Conservation (phyloP, 805 yeast species). For the Starmerella ratchasimensis region DNA sequence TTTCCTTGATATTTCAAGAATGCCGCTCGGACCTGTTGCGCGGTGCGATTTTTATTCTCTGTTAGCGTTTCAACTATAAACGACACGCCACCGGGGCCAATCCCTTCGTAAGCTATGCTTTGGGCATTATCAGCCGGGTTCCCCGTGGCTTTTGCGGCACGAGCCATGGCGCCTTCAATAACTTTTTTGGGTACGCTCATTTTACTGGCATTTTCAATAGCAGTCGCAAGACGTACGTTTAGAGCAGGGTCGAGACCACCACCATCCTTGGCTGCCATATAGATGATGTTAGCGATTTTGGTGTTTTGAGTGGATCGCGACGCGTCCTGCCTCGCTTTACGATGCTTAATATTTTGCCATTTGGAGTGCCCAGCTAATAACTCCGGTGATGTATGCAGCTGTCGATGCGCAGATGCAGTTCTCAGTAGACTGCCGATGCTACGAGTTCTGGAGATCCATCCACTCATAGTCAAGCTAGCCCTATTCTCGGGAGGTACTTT, state of each 20-base stretch:
- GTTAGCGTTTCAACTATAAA: slow-evolving; percentile 75
- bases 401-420: neutral
- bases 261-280: slow-evolving; percentile 52
- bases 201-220: slow-evolving; percentile 65
- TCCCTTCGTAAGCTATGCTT: slow-evolving; percentile 64
- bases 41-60: slow-evolving; percentile 74
- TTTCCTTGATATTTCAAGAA: slow-evolving; percentile 49
- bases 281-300: slow-evolving; percentile 57
- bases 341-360: slow-evolving; percentile 92
- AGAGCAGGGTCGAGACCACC: slow-evolving; percentile 54
- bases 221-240: slow-evolving; percentile 51
- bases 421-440: no score
- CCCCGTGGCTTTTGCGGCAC: slow-evolving; percentile 36
- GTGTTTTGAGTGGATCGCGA: slow-evolving; percentile 55
- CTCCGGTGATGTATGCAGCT: neutral
- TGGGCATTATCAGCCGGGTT: slow-evolving; percentile 55
- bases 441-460: no score
- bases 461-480: no score
- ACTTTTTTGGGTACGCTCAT: slow-evolving; percentile 70
- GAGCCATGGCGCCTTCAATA: slow-evolving; percentile 72
- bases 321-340: slow-evolving; percentile 85
- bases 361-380: slow-evolving; percentile 68
- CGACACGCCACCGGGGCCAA: slow-evolving; percentile 88
- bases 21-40: slow-evolving; percentile 59
- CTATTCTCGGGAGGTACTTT: no score